Base-by-base conservation (phyloP, 2,329 filamentous ascomycete species). In the Sclerotinia borealis region DNA sequence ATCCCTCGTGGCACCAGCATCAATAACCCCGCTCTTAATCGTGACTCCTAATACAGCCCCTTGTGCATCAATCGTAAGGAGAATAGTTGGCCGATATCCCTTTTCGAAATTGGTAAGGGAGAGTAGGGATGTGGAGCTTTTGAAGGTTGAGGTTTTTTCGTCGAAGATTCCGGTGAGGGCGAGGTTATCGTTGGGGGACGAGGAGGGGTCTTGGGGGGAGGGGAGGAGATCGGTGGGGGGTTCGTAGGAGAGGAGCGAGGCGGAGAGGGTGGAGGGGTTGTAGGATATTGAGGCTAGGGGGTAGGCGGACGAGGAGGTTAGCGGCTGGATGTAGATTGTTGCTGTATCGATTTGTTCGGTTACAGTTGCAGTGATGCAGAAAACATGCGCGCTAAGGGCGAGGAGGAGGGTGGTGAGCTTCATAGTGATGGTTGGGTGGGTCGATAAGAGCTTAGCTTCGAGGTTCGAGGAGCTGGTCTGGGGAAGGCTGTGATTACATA, bases 1-100 rank as follows among this genome's bases (percentile, higher is more conserved):
- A 72, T 88, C 85, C 67, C 85, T 79, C 69, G 85, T 88, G 68
- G 83, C 79, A 2, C 85, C 85, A 13, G 85, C 85, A 72, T 88
- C 85, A 63, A 88, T 83, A 68, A 73, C 73, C 25, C 85, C 80
- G n/a, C 85, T 84, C 72, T 81, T 81, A 52, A 81, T 73, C 39
- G 78, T 77, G 17, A 80, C 83, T 31, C 84, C 81, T 55, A 85
- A 70, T 2, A 84, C 75, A 9, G 75, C 74, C 9, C 79, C 80
- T 31, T 67, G 68, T 27, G 72, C 72, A 67, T 82, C 80, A 43
- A 87, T 76, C 2, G 79, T 79, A 15, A 88, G 72, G 31, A 84
- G 70, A 58, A 89, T 74, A 59, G 81, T 80, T 19, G 85, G 85
- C 67, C 81, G 77, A 72, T 83, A 87, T 7, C 85, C 85, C 75